phyloP scores from a whole-genome alignment of 1,284 basidiomycete genomes.

The Leccinum fuscescens region DNA sequence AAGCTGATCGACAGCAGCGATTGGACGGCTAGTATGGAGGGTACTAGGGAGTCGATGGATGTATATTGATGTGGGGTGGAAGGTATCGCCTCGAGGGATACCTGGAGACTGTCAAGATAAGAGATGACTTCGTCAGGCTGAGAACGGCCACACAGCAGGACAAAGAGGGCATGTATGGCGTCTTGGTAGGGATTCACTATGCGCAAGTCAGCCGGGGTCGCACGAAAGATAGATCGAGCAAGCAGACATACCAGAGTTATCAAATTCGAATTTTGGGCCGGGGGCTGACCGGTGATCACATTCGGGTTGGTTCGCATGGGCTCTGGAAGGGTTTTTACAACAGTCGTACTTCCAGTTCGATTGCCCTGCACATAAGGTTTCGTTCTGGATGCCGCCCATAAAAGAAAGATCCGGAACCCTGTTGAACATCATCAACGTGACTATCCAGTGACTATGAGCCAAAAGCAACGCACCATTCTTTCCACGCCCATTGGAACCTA shows the following conservation, averaged over 20 bases:
- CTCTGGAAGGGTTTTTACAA: conserved; percentile 92
- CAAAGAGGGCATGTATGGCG: conserved; percentile 76
- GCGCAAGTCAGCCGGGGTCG: conserved; percentile 2
- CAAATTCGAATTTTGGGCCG: conserved; percentile 84
- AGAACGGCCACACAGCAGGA: conserved; percentile 74
- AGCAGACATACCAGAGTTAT: conserved; percentile 57
- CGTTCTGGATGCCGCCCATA: conserved; percentile 70
- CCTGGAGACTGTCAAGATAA: conserved; percentile 71
- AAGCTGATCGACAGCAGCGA: conserved; percentile 89
- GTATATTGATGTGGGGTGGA: conserved; percentile 38
- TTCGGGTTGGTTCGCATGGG: conserved; percentile 61
- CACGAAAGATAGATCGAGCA: neutral
- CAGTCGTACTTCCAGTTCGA: conserved; percentile 89
- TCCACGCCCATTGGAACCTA: conserved; percentile 96
- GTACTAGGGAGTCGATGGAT: conserved; percentile 65
- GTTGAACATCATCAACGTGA: conserved; percentile 2
- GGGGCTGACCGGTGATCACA: conserved; percentile 72
- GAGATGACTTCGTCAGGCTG: conserved; percentile 80
- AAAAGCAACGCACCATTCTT: conserved; percentile 78
- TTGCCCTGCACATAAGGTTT: conserved; percentile 82
- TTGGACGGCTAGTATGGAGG: conserved; percentile 79
- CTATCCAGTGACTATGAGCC: neutral
- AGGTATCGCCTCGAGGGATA: conserved; percentile 58
- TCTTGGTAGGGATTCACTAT: conserved; percentile 75
- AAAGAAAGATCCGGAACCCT: conserved; percentile 81